A percentile compares a stretch with the other conserved stretches of the same genome.
Conservation (phyloP, 306 rosid species). For the Pterocarpus santalinus region DNA sequence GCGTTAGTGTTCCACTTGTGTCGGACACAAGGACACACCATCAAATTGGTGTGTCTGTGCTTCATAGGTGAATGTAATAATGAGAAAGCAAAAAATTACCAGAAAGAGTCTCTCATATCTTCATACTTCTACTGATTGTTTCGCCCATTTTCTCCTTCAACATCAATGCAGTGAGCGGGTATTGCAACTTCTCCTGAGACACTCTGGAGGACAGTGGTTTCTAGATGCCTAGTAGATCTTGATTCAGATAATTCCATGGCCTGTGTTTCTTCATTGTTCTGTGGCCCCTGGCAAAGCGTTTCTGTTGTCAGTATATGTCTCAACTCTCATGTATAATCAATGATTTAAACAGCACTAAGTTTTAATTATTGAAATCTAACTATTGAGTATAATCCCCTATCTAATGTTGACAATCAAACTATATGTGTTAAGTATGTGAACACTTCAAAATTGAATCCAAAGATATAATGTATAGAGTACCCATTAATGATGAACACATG, state of each 20-base stretch:
- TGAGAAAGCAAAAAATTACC: constrained; percentile 27
- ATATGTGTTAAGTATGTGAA: background rate
- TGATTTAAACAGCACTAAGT: constrained; percentile 4
- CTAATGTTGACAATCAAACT: constrained; percentile 8
- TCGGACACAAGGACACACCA: too few relatives aligned
- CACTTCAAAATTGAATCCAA: constrained; percentile 5
- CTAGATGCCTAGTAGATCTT: constrained; percentile 46
- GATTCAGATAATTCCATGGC: constrained; percentile 43
- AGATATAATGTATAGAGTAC: background rate
- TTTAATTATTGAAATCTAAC: background rate
- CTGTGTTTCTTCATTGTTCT: constrained; percentile 50
- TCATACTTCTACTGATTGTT: constrained; percentile 36
- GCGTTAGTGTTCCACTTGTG: too few relatives aligned
- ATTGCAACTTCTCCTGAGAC: constrained; percentile 51
- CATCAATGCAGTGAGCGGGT: constrained; percentile 42
- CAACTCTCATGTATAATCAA: constrained; percentile 23
- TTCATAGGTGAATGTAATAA: background rate
- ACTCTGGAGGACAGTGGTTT: constrained; percentile 42
- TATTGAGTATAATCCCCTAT: constrained; percentile 13
- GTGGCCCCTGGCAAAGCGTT: constrained; percentile 47
- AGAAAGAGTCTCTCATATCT: constrained; percentile 24
- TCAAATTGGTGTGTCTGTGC: background rate
- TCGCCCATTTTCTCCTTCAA: constrained; percentile 43
- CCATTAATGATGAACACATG: background rate
- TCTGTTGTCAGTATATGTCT: constrained; percentile 42